Percentiles rank a stretch among this genome's conserved stretches.
These are phyloP conservation scores for Jamesozyma gamospora DNA, from an alignment of 805 yeast species.

Conservation along the genomic window DNA sequence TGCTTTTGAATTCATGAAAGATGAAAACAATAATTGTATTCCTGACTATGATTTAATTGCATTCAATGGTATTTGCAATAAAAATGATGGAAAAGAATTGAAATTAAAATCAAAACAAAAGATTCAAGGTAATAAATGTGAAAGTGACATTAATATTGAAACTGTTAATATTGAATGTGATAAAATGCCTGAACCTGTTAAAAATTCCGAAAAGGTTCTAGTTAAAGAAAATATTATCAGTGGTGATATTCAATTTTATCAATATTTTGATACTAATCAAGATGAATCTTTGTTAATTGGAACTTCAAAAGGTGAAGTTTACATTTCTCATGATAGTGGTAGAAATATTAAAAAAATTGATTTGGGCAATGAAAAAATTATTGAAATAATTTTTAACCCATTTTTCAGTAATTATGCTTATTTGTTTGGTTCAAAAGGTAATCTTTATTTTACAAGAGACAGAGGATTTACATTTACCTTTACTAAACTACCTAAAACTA, in stretches of 20 bases:
- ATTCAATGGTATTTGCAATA: conserved; percentile 14
- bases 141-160: conserved; percentile 15
- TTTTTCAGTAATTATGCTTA: conserved; percentile 27
- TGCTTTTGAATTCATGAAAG: conserved; percentile 38
- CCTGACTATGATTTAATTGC: conserved; percentile 22
- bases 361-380: conserved; percentile 32
- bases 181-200: conserved; percentile 9
- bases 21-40: conserved; percentile 39
- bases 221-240: conserved; percentile 37
- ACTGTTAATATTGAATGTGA: conserved; percentile 25
- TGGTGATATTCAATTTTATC: conserved; percentile 46
- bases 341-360: conserved; percentile 35
- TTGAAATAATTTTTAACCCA: conserved; percentile 53
- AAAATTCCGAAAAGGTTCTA: conserved; percentile 26
- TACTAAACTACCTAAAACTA: conserved; percentile 43
- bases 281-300: conserved; percentile 60
- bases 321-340: conserved; percentile 67
- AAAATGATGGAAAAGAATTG: conserved; percentile 6
- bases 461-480: conserved; percentile 51
- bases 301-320: conserved; percentile 43
- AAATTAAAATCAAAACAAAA: conserved; percentile 13
- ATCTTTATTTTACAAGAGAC: conserved; percentile 51
- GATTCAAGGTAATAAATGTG: conserved; percentile 15
- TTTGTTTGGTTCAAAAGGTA: conserved; percentile 37
- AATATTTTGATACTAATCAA: conserved; percentile 34